Conservation (phyloP, 2,329 filamentous ascomycete genomes). For the Monosporascus cannonballus region DNA sequence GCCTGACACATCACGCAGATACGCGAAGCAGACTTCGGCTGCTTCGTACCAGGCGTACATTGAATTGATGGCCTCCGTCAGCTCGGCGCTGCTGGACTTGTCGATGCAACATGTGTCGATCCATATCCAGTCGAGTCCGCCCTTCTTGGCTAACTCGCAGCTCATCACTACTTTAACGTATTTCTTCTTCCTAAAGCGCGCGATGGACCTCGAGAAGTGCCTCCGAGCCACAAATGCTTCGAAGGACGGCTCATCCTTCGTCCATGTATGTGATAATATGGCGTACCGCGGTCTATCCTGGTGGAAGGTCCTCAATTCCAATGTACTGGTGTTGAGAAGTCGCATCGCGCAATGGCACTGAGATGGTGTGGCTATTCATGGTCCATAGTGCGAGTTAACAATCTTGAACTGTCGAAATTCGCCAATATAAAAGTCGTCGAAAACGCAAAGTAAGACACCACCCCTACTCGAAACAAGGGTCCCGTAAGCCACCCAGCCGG, state of each 20-base stretch:
- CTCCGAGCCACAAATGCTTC: background rate
- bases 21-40: background rate
- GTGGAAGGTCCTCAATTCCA: background rate
- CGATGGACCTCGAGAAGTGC: background rate
- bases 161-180: background rate
- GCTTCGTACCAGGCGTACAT: background rate
- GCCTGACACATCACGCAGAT: background rate
- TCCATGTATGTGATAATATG: constrained; percentile 13
- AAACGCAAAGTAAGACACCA: too few species aligned
- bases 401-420: too few species aligned
- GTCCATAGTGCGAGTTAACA: too few species aligned
- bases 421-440: too few species aligned
- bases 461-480: too few species aligned
- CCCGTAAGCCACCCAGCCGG: too few species aligned
- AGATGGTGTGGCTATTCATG: too few species aligned
- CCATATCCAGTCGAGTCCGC: background rate
- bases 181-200: background rate
- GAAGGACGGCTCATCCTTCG: background rate
- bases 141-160: background rate
- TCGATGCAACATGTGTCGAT: constrained; percentile 2
- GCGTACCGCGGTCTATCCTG: constrained; percentile 7
- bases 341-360: background rate
- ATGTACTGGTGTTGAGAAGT: background rate
- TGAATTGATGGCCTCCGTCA: background rate
- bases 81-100: background rate